Conservation (phyloP, 768 basidiomycete species). For the Leccinum variicolor region DNA sequence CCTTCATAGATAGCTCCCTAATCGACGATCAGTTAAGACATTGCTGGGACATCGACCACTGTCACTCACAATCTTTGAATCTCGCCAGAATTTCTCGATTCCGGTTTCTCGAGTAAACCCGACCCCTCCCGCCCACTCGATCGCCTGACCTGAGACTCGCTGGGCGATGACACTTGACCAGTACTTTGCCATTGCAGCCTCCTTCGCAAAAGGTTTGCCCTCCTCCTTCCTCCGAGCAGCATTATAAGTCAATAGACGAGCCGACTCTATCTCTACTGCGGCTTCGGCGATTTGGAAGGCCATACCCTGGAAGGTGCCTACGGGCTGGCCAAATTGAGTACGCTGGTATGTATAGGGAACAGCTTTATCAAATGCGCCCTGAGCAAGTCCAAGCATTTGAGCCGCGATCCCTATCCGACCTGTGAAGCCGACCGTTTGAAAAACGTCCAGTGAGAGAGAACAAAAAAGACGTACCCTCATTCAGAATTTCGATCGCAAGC, state of each 20-base stretch:
- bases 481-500: constrained; percentile 94
- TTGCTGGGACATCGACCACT: neutral
- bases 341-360: constrained; percentile 96
- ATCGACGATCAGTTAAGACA: constrained; percentile 2
- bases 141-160: constrained; percentile 80
- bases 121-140: constrained; percentile 94
- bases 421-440: constrained; percentile 14
- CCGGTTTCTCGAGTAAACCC: constrained; percentile 93
- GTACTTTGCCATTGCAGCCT: constrained; percentile 99
- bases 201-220: constrained; percentile 79
- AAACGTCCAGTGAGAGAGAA: neutral
- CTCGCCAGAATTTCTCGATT: constrained; percentile 95
- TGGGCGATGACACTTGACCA: constrained; percentile 89
- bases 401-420: constrained; percentile 96
- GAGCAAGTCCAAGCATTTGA: constrained; percentile 97
- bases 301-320: constrained; percentile 97
- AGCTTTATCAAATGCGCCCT: constrained; percentile 93
- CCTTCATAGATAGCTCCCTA: constrained; percentile 92
- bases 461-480: constrained; percentile 60
- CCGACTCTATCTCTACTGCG: constrained; percentile 85
- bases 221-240: constrained; percentile 94
- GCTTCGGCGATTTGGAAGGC: constrained; percentile 91
- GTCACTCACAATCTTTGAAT: constrained; percentile 86
- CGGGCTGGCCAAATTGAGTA: constrained; percentile 88
- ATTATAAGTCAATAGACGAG: constrained; percentile 91